Base-by-base conservation (phyloP, 768 basidiomycete species). In the Boletales sp. region DNA sequence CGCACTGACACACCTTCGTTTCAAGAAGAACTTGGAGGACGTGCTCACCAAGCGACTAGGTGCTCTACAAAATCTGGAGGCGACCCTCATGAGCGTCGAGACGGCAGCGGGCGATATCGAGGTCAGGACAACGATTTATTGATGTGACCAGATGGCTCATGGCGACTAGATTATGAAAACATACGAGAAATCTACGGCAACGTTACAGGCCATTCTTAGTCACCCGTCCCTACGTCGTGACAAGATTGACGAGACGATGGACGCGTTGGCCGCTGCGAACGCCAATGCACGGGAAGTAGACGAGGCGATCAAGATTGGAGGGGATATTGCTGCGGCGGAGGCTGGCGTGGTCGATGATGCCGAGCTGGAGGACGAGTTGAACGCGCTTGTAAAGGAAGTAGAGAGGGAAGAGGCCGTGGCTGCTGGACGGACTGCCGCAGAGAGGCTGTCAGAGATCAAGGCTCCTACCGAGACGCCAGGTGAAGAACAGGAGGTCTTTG, bases 51-150 rank as follows among this genome's bases (percentile, higher is more conserved):
- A 92, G 61, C 83, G 93, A 12, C 66, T 94, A 3, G 79, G 74
- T 10, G 84, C 91, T 1, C 71, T 92, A 6, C 79, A 83, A 49
- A 88, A 83, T 34, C 72, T 97, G 8, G 83, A 88, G 56, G 73
- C 80, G 12, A 92, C 93, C 0, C 66, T 96, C 34, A 71, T 90
- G 40, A 79, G 81, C 40, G 90, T 97, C 6, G 92, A 98, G 69
- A 80, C 84, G 4, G 90, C 94, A n/a, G 89, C 89, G 28, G 86
- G 86, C 3, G 89, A 97, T 66, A 76, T 94, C 11, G 86, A 92
- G 75, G 94, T 94, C 62, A 47, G 38, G 72, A 62, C 31, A 13
- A 25, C 17, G 21, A n/a, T 50, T 40, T 39, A 14, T 18, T 35
- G 48, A 38, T 39, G 37, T n/a, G 12, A 44, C 34, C 17, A 35